These are phyloP conservation scores for Debaryomyces singareniensis DNA, from an alignment of 1,139 yeast genomes.

Conservation along the genomic window DNA sequence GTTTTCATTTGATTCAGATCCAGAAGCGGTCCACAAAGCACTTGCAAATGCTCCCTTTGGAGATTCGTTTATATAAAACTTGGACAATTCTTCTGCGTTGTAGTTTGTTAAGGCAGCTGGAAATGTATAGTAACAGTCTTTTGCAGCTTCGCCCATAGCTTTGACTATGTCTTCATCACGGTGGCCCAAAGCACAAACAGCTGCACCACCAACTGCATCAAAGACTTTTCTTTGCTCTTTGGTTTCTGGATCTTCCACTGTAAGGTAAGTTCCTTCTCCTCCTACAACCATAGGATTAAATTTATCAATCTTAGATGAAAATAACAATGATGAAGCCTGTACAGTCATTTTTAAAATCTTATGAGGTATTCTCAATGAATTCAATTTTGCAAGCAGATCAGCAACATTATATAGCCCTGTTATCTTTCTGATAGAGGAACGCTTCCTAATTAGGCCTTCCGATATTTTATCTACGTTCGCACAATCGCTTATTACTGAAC, in stretches of 20 bases:
- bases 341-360: slow-evolving; percentile 1
- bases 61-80: slow-evolving; percentile 46
- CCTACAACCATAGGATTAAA: slow-evolving; percentile 30
- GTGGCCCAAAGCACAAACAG: slow-evolving; percentile 58
- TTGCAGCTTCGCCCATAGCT: slow-evolving; percentile 45
- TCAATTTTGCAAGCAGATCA: too few species aligned
- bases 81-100: slow-evolving; percentile 45
- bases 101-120: slow-evolving; percentile 38
- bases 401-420: too few species aligned
- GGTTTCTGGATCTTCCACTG: slow-evolving; percentile 43
- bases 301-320: slow-evolving; percentile 1
- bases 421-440: too few species aligned
- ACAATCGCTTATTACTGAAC: too few species aligned
- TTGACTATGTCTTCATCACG: slow-evolving; percentile 46
- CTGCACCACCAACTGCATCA: slow-evolving; percentile 62
- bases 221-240: slow-evolving; percentile 32
- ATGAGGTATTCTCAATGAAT: too few species aligned
- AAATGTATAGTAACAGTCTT: slow-evolving; percentile 37
- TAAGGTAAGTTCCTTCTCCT: slow-evolving; percentile 44
- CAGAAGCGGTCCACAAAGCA: slow-evolving; percentile 54
- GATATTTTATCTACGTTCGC: too few species aligned
- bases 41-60: slow-evolving; percentile 50
- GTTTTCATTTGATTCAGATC: slow-evolving; percentile 58
- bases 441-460: too few species aligned
- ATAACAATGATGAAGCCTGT: slow-evolving; percentile 1